These are phyloP conservation scores for Penicillium angulare DNA, from an alignment of 495 filamentous ascomycete genomes.

Conservation along the genomic window DNA sequence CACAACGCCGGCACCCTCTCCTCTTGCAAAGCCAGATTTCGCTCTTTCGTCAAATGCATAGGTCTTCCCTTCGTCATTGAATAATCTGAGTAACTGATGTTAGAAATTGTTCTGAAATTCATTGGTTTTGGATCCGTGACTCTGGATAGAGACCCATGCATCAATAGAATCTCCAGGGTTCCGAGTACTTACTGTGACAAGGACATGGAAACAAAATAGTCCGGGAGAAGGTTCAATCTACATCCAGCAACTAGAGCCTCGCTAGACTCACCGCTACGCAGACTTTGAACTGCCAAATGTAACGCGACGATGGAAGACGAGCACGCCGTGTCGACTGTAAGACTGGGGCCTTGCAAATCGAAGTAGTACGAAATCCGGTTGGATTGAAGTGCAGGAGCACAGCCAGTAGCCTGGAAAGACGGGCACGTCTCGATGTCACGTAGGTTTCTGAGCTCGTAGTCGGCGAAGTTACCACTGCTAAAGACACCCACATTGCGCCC, in stretches of 20 bases:
- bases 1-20: slow-evolving; percentile 41
- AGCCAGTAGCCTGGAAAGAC: slow-evolving; percentile 45
- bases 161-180: no score
- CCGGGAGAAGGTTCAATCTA: slow-evolving; percentile 56
- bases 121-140: no score
- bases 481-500: slow-evolving; percentile 34
- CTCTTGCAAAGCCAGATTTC: slow-evolving; percentile 42
- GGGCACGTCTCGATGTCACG: slow-evolving; percentile 35
- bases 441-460: slow-evolving; percentile 33
- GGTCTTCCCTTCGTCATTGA: slow-evolving; percentile 35
- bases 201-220: slow-evolving; percentile 53
- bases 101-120: neutral
- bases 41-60: slow-evolving; percentile 39
- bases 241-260: slow-evolving; percentile 56
- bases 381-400: slow-evolving; percentile 41
- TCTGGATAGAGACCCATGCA: no score
- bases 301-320: slow-evolving; percentile 52
- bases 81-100: slow-evolving; percentile 12
- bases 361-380: slow-evolving; percentile 57
- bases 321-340: slow-evolving; percentile 57
- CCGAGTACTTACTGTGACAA: slow-evolving; percentile 27
- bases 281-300: slow-evolving; percentile 48
- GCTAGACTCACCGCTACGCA: slow-evolving; percentile 47
- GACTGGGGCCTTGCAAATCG: slow-evolving; percentile 50
- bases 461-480: slow-evolving; percentile 33